Conservation (phyloP, 495 filamentous ascomycete genomes). For the Penicillium atrosanguineum region DNA sequence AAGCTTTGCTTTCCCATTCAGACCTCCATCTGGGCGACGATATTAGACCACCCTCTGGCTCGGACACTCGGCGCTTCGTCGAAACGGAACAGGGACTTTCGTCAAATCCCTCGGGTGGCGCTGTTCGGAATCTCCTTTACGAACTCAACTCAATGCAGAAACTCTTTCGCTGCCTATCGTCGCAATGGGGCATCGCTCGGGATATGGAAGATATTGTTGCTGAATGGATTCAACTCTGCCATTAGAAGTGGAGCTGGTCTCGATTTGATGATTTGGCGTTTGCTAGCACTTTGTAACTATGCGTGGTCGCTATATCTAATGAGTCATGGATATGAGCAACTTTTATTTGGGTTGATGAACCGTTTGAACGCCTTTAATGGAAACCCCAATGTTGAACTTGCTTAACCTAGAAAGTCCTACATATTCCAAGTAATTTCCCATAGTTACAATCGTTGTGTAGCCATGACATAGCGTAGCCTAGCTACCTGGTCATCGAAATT, state of each 20-base stretch:
- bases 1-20: constrained; percentile 35
- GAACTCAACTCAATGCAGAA: constrained; percentile 52
- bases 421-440: no score
- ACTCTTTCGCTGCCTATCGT: constrained; percentile 45
- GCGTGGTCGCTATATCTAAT: no score
- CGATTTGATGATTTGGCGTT: neutral
- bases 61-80: constrained; percentile 39
- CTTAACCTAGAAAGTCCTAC: no score
- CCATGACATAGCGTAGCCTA: no score
- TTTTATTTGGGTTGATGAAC: no score
- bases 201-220: constrained; percentile 50
- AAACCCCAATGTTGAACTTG: no score
- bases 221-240: constrained; percentile 46
- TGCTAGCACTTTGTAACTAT: neutral
- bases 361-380: no score
- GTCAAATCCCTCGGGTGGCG: constrained; percentile 17
- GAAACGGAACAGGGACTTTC: constrained; percentile 25
- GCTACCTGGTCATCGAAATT: no score
- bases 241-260: constrained; percentile 24
- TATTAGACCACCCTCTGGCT: constrained; percentile 21
- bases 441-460: no score
- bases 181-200: constrained; percentile 49
- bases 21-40: constrained; percentile 33
- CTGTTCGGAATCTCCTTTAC: constrained; percentile 42
- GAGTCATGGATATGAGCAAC: no score